Base-by-base conservation (phyloP, 2,329 filamentous ascomycete genomes). In the Botryotinia globosa region DNA sequence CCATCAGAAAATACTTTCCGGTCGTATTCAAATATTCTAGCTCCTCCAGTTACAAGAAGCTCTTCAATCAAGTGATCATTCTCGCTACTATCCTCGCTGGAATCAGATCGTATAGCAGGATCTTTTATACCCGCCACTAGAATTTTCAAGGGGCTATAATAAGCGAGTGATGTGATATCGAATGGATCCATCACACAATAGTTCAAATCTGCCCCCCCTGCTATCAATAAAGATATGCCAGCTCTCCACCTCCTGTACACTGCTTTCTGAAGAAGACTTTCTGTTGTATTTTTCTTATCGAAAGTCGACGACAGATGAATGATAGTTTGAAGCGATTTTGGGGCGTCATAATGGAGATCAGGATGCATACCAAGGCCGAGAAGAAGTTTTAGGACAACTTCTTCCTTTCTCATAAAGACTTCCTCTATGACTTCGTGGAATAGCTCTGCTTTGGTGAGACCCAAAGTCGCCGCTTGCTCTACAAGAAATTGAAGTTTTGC, bases 401-500 rank as follows among this genome's bases (percentile, higher is more conserved):
- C 51, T 0, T 29, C n/a, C 4, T 14, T 16, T 29, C 14, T 54
- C 51, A 1, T 7, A 54, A 54, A 7, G 8, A 29, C 51, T 18
- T 54, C n/a, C 0, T 7, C 16, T 0, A 18, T 54, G 14, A 54
- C 16, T 1, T 29, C 2, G 6, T 54, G 12, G 14, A 16, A 29
- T 7, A 29, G 8, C 7, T 16, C 5, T 54, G 51, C 16, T 54
- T 29, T 14, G 0, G 1, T 3, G 0, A 18, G 12, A 54, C 12
- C 14, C 5, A 16, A 4, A 7, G 25, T 3, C 25, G 3, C 51
- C 51, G 51, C 51, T 54, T 14, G n/a, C n/a, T 54, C n/a, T 29
- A 29, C 0, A 9, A 54, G 1, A 0, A 16, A 54, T 0, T 5
- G n/a, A 54, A 54, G 51, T 54, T 54, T 54, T 4, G 51, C 51